Percentiles rank a stretch among this genome's conserved stretches.
phyloP scores from a whole-genome alignment of 2,329 filamentous ascomycete genomes.

The Alternaria sp. region DNA sequence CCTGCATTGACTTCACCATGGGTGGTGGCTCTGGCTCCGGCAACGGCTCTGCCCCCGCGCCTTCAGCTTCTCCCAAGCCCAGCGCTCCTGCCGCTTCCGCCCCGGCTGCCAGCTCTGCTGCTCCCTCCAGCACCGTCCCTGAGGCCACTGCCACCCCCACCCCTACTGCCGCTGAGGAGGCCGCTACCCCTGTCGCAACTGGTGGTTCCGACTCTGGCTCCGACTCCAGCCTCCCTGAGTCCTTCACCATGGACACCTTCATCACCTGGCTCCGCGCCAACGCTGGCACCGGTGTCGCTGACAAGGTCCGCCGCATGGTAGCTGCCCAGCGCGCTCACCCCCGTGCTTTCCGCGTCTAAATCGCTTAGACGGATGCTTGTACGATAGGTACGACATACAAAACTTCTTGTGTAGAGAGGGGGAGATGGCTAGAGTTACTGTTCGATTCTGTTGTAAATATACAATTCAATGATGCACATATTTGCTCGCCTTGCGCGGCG shows the following conservation, averaged over 20 bases:
- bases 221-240: conserved; percentile 29
- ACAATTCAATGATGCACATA: conserved; percentile 30
- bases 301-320: conserved; percentile 34
- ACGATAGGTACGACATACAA: neutral
- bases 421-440: conserved; percentile 9
- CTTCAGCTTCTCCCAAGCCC: conserved; percentile 12
- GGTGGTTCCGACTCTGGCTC: conserved; percentile 17
- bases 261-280: conserved; percentile 40
- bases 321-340: conserved; percentile 33
- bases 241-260: conserved; percentile 44
- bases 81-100: conserved; percentile 14
- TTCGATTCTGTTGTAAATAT: conserved; percentile 42
- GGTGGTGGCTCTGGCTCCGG: conserved; percentile 39
- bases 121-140: conserved; percentile 17
- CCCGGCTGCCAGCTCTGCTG: conserved; percentile 11
- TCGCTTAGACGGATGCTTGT: neutral
- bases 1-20: conserved; percentile 65
- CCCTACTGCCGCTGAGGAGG: conserved; percentile 12
- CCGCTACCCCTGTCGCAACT: conserved; percentile 11
- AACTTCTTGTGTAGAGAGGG: neutral
- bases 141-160: conserved; percentile 8
- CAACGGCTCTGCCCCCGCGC: conserved; percentile 11
- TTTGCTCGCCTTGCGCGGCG: conserved; percentile 5
- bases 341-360: conserved; percentile 36
- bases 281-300: conserved; percentile 26